These are phyloP conservation scores for Cephalotrichum gorgonifer DNA, from an alignment of 2,329 filamentous ascomycete species.

Conservation along the genomic window DNA sequence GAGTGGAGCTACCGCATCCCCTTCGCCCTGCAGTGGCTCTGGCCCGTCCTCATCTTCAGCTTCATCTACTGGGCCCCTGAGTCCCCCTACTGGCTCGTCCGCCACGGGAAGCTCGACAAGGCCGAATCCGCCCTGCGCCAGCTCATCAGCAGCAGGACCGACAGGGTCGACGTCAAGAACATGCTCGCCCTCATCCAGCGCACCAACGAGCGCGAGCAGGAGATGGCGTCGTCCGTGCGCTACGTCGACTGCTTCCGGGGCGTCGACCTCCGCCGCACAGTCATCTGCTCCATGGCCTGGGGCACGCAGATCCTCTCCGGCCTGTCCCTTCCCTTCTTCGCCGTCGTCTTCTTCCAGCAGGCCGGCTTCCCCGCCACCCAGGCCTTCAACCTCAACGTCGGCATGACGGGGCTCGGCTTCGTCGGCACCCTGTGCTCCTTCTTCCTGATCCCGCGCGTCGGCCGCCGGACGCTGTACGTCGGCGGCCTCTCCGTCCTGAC, in stretches of 20 bases:
- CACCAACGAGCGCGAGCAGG: constrained; percentile 70
- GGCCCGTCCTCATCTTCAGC: not conserved
- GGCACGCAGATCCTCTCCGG: constrained; percentile 54
- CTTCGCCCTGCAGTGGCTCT: not conserved
- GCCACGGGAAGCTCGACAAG: constrained; percentile 48
- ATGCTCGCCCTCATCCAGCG: constrained; percentile 75
- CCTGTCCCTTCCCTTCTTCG: constrained; percentile 42
- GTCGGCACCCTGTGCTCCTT: constrained; percentile 33
- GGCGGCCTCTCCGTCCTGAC: constrained; percentile 27
- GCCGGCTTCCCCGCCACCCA: constrained; percentile 18
- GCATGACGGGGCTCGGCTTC: constrained; percentile 25
- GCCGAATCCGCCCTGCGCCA: constrained; percentile 57
- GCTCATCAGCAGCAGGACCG: constrained; percentile 19
- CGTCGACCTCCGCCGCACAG: constrained; percentile 66
- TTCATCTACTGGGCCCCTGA: not conserved
- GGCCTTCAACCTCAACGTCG: constrained; percentile 26
- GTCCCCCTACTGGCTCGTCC: not conserved
- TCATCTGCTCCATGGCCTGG: constrained; percentile 54
- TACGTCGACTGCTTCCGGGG: constrained; percentile 82
- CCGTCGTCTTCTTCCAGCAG: constrained; percentile 26
- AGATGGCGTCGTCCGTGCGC: constrained; percentile 60
- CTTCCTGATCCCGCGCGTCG: constrained; percentile 29
- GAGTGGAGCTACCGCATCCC: constrained; percentile 23
- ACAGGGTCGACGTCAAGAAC: constrained; percentile 48
- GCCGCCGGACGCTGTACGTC: constrained; percentile 33